Conservation (phyloP, 2,329 filamentous ascomycete genomes). For the Teratosphaeria epicoccoides region DNA sequence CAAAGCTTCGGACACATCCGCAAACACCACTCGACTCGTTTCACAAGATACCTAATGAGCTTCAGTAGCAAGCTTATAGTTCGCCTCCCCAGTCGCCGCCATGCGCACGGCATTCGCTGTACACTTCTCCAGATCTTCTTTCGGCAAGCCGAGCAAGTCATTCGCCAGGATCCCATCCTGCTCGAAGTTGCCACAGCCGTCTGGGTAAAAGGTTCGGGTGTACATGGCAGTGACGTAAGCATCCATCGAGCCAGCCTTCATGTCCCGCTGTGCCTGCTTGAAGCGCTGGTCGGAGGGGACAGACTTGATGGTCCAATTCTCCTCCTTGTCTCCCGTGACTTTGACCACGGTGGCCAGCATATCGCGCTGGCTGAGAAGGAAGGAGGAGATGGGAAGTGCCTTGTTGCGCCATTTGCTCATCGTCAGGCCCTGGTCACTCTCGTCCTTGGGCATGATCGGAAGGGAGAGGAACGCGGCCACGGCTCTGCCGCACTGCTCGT, state of each 20-base stretch:
- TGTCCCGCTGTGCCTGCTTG: conserved; percentile 34
- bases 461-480: conserved; percentile 36
- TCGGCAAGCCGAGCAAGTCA: conserved; percentile 44
- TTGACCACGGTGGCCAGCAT: conserved; percentile 53
- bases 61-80: neutral
- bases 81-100: neutral
- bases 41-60: neutral
- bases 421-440: conserved; percentile 29
- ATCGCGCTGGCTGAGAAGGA: conserved; percentile 50
- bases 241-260: conserved; percentile 33
- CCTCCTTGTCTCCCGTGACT: conserved; percentile 46
- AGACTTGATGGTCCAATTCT: conserved; percentile 49
- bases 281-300: conserved; percentile 41
- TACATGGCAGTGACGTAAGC: conserved; percentile 40
- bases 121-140: conserved; percentile 48
- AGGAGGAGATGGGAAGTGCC: conserved; percentile 44
- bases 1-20: no score
- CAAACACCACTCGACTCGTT: no score
- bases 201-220: conserved; percentile 39
- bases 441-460: conserved; percentile 28
- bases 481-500: conserved; percentile 45
- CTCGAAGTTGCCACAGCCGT: conserved; percentile 29
- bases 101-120: conserved; percentile 34
- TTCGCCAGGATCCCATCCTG: conserved; percentile 36
- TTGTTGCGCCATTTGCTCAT: conserved; percentile 38